Percentiles rank a stretch among this genome's conserved stretches.
phyloP scores from a whole-genome alignment of 2,329 filamentous ascomycete species.

The Cryphonectria radicalis region DNA sequence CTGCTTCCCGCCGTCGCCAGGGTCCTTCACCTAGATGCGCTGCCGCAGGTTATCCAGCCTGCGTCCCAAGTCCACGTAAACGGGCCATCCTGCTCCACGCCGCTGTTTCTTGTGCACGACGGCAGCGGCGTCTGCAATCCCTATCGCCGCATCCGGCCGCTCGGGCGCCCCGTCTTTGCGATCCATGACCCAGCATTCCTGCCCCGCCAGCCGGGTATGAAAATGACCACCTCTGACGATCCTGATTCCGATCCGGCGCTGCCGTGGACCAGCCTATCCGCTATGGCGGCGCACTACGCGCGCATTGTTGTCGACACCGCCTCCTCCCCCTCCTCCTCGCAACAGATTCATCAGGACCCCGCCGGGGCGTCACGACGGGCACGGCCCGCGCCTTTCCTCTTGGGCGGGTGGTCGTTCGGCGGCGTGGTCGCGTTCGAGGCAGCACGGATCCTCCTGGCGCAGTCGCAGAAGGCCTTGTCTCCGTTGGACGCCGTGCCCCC shows the following conservation, averaged over 20 bases:
- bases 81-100: too few species aligned
- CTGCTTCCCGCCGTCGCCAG: too few species aligned
- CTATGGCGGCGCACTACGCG: constrained; percentile 43
- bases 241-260: constrained; percentile 66
- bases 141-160: constrained; percentile 55
- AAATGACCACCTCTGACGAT: constrained; percentile 36
- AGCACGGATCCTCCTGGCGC: constrained; percentile 32
- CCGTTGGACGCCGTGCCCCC: neutral
- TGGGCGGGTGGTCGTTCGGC: constrained; percentile 65
- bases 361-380: constrained; percentile 55
- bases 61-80: too few species aligned
- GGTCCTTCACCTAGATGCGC: too few species aligned
- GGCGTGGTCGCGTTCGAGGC: constrained; percentile 60
- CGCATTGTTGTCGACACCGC: constrained; percentile 57
- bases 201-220: too few species aligned
- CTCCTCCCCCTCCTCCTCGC: constrained; percentile 40
- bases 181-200: constrained; percentile 43
- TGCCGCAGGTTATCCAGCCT: too few species aligned
- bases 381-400: constrained; percentile 51
- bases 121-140: constrained; percentile 51
- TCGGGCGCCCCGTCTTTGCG: constrained; percentile 35
- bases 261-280: constrained; percentile 52
- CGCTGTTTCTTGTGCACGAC: constrained; percentile 36
- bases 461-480: neutral
- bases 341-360: constrained; percentile 40